A percentile compares a stretch with the other conserved stretches of the same genome.
These are phyloP conservation scores for Conringia planisiliqua DNA, from an alignment of 345 rosid species.

Conservation along the genomic window DNA sequence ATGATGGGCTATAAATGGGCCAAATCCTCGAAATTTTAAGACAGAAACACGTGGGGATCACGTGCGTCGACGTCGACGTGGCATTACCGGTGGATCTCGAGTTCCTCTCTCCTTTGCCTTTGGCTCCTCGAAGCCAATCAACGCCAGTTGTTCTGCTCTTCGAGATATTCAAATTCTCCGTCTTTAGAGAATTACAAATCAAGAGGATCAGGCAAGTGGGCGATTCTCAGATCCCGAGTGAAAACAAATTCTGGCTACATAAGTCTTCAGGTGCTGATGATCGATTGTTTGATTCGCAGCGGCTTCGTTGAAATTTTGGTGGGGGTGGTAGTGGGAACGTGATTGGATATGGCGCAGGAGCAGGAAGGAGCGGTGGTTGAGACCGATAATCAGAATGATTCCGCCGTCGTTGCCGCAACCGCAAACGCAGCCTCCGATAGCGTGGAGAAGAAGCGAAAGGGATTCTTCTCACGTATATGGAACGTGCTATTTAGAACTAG, in stretches of 20 bases:
- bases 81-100: slow-evolving; percentile 24
- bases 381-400: slow-evolving; percentile 34
- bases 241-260: neutral
- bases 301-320: neutral
- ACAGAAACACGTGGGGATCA: slow-evolving; percentile 12
- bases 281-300: slow-evolving; percentile 15
- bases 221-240: slow-evolving; percentile 17
- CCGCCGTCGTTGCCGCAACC: slow-evolving; percentile 10
- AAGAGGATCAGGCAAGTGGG: slow-evolving; percentile 7
- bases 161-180: slow-evolving; percentile 5
- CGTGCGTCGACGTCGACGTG: slow-evolving; percentile 15
- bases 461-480: slow-evolving; percentile 74
- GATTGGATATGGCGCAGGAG: slow-evolving; percentile 39
- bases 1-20: slow-evolving; percentile 12
- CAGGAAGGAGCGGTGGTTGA: slow-evolving; percentile 35
- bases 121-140: slow-evolving; percentile 7
- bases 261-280: slow-evolving; percentile 12
- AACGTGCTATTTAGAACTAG: slow-evolving; percentile 52
- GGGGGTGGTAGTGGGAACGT: neutral
- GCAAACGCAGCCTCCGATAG: neutral
- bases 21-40: neutral
- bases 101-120: neutral
- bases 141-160: slow-evolving; percentile 13
- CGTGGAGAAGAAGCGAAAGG: slow-evolving; percentile 49
- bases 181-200: slow-evolving; percentile 14